Conservation (phyloP, 805 yeast species). For the Lipomyces sp. region DNA sequence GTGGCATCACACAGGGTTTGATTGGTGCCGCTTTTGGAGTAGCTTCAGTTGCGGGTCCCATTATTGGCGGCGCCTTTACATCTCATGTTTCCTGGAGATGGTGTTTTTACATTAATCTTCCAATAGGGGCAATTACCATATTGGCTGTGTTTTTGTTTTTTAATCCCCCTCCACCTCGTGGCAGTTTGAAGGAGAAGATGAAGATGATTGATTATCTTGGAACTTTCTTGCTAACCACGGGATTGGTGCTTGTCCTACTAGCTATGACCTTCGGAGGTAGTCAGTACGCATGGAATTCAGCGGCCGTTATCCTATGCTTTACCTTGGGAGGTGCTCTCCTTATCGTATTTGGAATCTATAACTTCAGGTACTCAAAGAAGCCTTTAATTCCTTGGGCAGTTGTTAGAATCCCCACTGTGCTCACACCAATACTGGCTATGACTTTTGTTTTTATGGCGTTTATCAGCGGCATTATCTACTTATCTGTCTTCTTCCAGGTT, state of each 20-base stretch:
- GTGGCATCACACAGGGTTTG: conserved; percentile 43
- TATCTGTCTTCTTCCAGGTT: conserved; percentile 56
- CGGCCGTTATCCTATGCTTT: conserved; percentile 48
- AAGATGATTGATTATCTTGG: conserved; percentile 61
- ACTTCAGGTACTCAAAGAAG: conserved; percentile 53
- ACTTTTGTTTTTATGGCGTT: conserved; percentile 57
- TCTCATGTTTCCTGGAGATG: conserved; percentile 55
- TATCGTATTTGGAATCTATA: conserved; percentile 53
- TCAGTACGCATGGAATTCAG: conserved; percentile 54
- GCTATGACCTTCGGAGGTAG: conserved; percentile 72
- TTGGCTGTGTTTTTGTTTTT: conserved; percentile 42
- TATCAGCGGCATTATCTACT: conserved; percentile 52
- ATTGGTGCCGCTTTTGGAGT: conserved; percentile 44
- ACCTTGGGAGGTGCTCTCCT: conserved; percentile 52
- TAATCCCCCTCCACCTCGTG: conserved; percentile 45
- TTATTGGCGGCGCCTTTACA: conserved; percentile 58
- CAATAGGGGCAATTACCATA: conserved; percentile 43
- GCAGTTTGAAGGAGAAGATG: conserved; percentile 49
- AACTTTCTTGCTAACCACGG: conserved; percentile 58
- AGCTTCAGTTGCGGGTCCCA: conserved; percentile 59
- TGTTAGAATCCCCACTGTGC: conserved; percentile 48
- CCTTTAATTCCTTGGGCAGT: conserved; percentile 60
- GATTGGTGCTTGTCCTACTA: conserved; percentile 60
- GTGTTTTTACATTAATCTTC: conserved; percentile 56
- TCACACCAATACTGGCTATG: conserved; percentile 47